These are phyloP conservation scores for Ophiostoma pallidulum DNA, from an alignment of 2,329 filamentous ascomycete species.

Conservation along the genomic window DNA sequence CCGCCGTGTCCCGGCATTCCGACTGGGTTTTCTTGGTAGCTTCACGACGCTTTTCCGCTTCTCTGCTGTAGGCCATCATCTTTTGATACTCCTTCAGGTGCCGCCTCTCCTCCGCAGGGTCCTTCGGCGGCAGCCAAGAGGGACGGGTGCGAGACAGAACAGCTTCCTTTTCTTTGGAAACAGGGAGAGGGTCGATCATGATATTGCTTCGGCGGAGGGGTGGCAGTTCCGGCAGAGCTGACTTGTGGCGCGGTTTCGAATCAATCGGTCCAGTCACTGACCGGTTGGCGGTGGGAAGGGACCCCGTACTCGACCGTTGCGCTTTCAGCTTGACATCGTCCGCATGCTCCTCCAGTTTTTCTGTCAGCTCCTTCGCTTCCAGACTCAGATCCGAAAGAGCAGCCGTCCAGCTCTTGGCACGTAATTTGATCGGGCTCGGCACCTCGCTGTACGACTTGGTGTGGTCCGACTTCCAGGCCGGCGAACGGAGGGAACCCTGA, in stretches of 20 bases:
- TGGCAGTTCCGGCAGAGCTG: slow-evolving; percentile 59
- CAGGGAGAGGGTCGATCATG: slow-evolving; percentile 74
- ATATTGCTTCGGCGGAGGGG: slow-evolving; percentile 64
- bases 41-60: slow-evolving; percentile 51
- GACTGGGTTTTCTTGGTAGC: slow-evolving; percentile 41
- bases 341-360: slow-evolving; percentile 71
- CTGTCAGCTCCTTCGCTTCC: slow-evolving; percentile 66
- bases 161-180: slow-evolving; percentile 80
- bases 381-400: slow-evolving; percentile 59
- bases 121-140: slow-evolving; percentile 78
- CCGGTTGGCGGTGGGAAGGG: slow-evolving; percentile 27
- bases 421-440: slow-evolving; percentile 37
- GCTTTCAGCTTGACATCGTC: slow-evolving; percentile 47
- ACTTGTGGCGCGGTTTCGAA: slow-evolving; percentile 48
- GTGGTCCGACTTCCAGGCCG: slow-evolving; percentile 41
- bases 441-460: slow-evolving; percentile 26
- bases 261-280: slow-evolving; percentile 24
- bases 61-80: slow-evolving; percentile 61
- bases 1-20: slow-evolving; percentile 44
- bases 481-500: slow-evolving; percentile 51
- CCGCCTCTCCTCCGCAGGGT: slow-evolving; percentile 80
- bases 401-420: slow-evolving; percentile 66
- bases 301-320: slow-evolving; percentile 28
- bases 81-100: slow-evolving; percentile 79
- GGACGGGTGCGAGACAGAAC: slow-evolving; percentile 71